Base-by-base conservation (phyloP, 2,329 filamentous ascomycete genomes). In the Elsinoe perseae region DNA sequence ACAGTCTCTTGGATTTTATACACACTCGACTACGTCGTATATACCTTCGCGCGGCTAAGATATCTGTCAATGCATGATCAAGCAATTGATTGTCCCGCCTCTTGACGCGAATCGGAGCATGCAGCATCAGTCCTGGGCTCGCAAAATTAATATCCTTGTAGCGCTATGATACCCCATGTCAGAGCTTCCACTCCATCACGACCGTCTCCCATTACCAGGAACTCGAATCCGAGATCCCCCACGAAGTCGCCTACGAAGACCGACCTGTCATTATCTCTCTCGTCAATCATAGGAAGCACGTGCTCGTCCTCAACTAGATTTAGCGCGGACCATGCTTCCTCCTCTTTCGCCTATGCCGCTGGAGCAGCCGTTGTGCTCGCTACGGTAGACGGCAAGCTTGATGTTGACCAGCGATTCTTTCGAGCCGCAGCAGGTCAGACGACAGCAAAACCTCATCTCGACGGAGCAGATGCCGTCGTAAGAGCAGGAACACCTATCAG, bases 281-380 rank as follows among this genome's bases (percentile, higher is more conserved):
- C 28, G 69, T 84, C 89, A 61, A 89, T 97, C 57, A 87, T 97
- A 65, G 93, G 93, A 46, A 95, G 91, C 21, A 97, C 92, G 6
- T 92, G 89, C 61, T 82, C 78, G 62, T 87, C 87, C 3, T 85
- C 89, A 38, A 91, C 87, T 67, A 89, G 88, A 60, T 95, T 98
- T 70, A 90, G 95, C 68, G 84, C 82, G 61, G 83, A 92, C 59
- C 77, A 85, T 38, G 81, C 84, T 10, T 85, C 80, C 54, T 75
- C 75, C 57, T 78, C 78, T 52, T 95, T 97, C 71, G 90, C 90
- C 56, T 93, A 95, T 69, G 91, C 90, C 61, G 92, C 93, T 7
- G 93, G 93, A 56, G 93, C 90, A 8, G 89, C 92, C 42, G 92
- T 89, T n/a, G 89, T 98, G 0, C 82, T 97, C 16, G 89, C 91